Evolutionary conservation across 2,329 filamentous ascomycete species (phyloP).

Genomic region (Colletotrichum sp.): DNA sequence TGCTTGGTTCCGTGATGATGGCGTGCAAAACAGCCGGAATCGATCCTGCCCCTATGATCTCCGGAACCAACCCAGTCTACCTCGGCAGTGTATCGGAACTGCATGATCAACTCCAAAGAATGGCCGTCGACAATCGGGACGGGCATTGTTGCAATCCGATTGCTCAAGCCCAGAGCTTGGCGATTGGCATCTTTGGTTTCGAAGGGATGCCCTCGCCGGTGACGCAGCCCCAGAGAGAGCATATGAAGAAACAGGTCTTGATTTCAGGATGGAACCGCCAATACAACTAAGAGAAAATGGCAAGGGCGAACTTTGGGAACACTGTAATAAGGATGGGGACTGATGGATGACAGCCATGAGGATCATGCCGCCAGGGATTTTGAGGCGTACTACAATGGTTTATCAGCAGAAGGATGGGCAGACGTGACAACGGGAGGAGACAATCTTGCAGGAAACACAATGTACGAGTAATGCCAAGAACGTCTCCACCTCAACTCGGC

Average conservation of each 20-base stretch:
- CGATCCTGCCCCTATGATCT: neutral
- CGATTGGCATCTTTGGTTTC: neutral
- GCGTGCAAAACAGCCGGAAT: neutral
- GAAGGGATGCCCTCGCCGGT: neutral
- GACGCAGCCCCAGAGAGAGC: neutral
- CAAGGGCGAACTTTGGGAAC: neutral
- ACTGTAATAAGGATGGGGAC: neutral
- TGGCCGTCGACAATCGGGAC: accelerated
- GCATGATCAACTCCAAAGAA: accelerated
- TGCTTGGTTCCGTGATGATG: neutral
- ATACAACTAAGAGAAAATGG: neutral
- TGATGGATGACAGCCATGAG: neutral
- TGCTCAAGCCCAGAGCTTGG: neutral
- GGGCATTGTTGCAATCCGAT: neutral
- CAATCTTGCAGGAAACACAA: neutral
- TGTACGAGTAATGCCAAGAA: neutral
- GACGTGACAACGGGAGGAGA: neutral
- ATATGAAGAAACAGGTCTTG: neutral
- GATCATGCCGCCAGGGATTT: neutral
- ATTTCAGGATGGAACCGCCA: neutral
- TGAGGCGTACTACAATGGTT: neutral
- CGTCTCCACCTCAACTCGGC: neutral
- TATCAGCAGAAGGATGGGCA: neutral
- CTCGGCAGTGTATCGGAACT: neutral
- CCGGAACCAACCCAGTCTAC: neutral